Base-by-base conservation (phyloP, 805 yeast species). In the Sugiyamaella floridensis region DNA sequence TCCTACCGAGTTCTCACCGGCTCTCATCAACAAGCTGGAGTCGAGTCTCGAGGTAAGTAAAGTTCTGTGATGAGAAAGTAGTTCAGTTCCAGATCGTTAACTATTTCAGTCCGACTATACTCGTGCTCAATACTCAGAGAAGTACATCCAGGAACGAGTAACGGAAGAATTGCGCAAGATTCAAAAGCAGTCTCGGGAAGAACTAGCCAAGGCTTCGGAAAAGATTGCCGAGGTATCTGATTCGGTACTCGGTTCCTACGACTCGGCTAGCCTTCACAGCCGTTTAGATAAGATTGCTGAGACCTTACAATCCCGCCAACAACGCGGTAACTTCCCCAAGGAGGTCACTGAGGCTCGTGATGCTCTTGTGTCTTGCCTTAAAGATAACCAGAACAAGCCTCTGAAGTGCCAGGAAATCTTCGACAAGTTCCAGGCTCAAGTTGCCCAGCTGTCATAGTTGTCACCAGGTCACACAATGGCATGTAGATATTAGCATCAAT, bases 141-240 rank as follows among this genome's bases (percentile, higher is more conserved):
- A 63, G 54, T 57, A 62, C 51, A 62, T 71, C 48, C 72, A 70
- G 58, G 68, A 67, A 14, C 56, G 57, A 50, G 71, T 71, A 8
- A 53, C 67, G 11, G 60, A 61, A 54, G 66, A 67, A 47, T 64
- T 71, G 37, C 56, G 58, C 28, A 60, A 64, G 53, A 59, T 66
- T 19, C 63, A 62, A 50, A 51, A 51, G 19, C 68, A 68, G 22
- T 65, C 68, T 28, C 57, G 61, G 45, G 59, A 57, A 16, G 58
- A 57, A 32, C 58, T 69, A 11, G 52, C 58, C 32, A 53, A 52
- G 18, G 61, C 64, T 32, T 26, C 46, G 19, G 47, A 49, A 37
- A 49, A 49, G 40, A 52, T 58, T 7, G 43, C 55, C 14, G 56
- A 49, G 10, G 34, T 48, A 26, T 20, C 55, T 18, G 58, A 58